These are phyloP conservation scores for Hyphopichia khmerensis DNA, from an alignment of 1,139 yeast species.

Conservation along the genomic window DNA sequence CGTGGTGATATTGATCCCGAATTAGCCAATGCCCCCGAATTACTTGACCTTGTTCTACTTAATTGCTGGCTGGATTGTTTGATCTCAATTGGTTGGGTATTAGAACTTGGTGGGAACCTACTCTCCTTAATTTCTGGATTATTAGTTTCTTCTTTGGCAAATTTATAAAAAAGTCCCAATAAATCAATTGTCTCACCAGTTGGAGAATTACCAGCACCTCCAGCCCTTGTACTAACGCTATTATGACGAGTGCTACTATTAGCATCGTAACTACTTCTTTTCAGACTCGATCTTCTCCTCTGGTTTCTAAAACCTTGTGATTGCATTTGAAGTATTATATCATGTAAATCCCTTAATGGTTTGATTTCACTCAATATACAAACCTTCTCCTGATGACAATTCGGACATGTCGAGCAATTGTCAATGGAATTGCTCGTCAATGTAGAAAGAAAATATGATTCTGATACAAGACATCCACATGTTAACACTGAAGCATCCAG, in stretches of 20 bases:
- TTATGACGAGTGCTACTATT: background rate
- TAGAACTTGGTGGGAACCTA: background rate
- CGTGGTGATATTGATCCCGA: slow-evolving; percentile 2
- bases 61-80: background rate
- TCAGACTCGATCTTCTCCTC: slow-evolving; percentile 7
- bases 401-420: slow-evolving; percentile 42
- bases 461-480: slow-evolving; percentile 75
- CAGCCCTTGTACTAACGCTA: background rate
- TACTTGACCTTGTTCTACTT: background rate
- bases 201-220: slow-evolving; percentile 14
- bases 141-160: slow-evolving; percentile 38
- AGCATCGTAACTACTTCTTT: slow-evolving; percentile 3
- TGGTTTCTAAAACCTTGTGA: slow-evolving; percentile 9
- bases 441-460: slow-evolving; percentile 26
- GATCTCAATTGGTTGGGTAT: background rate
- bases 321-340: slow-evolving; percentile 26
- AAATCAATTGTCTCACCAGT: slow-evolving; percentile 32
- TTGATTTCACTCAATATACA: slow-evolving; percentile 43
- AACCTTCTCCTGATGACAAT: slow-evolving; percentile 38
- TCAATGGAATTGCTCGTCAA: slow-evolving; percentile 12
- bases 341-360: slow-evolving; percentile 54
- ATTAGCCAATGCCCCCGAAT: background rate
- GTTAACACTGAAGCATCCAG: slow-evolving; percentile 56
- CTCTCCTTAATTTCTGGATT: slow-evolving; percentile 5
- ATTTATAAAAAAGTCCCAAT: slow-evolving; percentile 39